These are phyloP conservation scores for Phytophthora pisi DNA, from an alignment of 352 stramenopile genomes.

Conservation along the genomic window DNA sequence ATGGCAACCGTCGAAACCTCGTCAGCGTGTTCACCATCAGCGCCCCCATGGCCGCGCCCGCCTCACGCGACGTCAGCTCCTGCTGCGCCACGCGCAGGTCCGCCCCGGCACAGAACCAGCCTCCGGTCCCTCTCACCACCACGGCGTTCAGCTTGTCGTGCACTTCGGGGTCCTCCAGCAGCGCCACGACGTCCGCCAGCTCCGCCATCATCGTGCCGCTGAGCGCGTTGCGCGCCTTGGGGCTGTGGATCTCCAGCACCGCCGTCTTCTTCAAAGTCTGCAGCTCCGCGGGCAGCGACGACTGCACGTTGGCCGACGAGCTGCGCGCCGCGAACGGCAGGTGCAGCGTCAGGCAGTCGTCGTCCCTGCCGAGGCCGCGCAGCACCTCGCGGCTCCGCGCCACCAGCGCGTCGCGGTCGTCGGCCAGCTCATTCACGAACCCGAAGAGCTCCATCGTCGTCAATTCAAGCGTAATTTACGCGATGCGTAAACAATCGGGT, in stretches of 20 bases:
- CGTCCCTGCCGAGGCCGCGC: slow-evolving; percentile 37
- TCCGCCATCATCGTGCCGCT: slow-evolving; percentile 91
- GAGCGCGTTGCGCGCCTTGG: slow-evolving; percentile 70
- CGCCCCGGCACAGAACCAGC: slow-evolving; percentile 86
- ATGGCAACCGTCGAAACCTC: slow-evolving; percentile 69
- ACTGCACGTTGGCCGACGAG: background rate
- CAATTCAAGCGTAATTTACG: background rate
- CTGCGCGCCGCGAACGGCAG: slow-evolving; percentile 37
- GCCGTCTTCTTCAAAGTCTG: slow-evolving; percentile 49
- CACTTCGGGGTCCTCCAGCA: slow-evolving; percentile 62
- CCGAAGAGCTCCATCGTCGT: slow-evolving; percentile 39
- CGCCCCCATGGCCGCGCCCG: slow-evolving; percentile 65
- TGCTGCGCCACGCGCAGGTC: slow-evolving; percentile 83
- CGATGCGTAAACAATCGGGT: background rate
- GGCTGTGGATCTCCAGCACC: slow-evolving; percentile 77
- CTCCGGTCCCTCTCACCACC: slow-evolving; percentile 54
- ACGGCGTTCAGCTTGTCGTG: slow-evolving; percentile 67
- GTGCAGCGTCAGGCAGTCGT: slow-evolving; percentile 33
- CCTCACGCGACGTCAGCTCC: slow-evolving; percentile 72
- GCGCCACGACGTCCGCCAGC: slow-evolving; percentile 66
- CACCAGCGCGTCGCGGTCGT: slow-evolving; percentile 45
- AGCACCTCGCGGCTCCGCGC: slow-evolving; percentile 51
- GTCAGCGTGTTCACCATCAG: slow-evolving; percentile 82
- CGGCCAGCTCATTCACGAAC: slow-evolving; percentile 55
- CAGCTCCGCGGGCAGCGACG: slow-evolving; percentile 19